A percentile compares a stretch with the other conserved stretches of the same genome.
Conservation (phyloP, 768 basidiomycete genomes). For the Coprinopsis cinerea region DNA sequence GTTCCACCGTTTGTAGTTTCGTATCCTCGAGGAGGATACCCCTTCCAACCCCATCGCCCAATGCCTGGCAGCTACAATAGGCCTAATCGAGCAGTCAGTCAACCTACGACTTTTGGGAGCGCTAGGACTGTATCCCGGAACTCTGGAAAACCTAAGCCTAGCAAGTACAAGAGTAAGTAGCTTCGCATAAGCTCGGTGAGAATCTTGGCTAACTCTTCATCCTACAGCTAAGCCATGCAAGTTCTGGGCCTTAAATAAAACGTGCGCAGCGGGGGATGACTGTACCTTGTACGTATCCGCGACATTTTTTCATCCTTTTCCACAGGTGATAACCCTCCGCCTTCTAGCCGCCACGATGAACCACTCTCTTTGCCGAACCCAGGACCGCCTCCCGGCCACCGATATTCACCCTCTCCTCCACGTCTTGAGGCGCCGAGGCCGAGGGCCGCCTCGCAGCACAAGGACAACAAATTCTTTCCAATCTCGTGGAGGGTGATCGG, state of each 20-base stretch:
- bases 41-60: too few species aligned
- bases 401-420: neutral
- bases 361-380: slow-evolving; percentile 1
- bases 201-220: neutral
- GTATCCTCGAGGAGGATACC: too few species aligned
- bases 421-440: neutral
- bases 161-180: slow-evolving; percentile 38
- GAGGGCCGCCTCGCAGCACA: slow-evolving; percentile 1
- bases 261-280: slow-evolving; percentile 46
- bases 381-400: slow-evolving; percentile 8
- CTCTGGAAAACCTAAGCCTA: slow-evolving; percentile 25
- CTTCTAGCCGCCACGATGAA: slow-evolving; percentile 41
- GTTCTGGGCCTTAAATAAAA: slow-evolving; percentile 39
- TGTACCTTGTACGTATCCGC: slow-evolving; percentile 52
- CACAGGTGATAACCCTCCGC: too few species aligned
- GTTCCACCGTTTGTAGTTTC: neutral
- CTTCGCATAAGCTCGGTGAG: neutral
- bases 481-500: slow-evolving; percentile 75
- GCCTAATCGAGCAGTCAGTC: neutral
- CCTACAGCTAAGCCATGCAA: slow-evolving; percentile 58
- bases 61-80: too few species aligned
- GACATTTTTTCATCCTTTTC: neutral
- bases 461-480: slow-evolving; percentile 53
- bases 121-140: slow-evolving; percentile 20
- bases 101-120: neutral